Percentiles rank a stretch among this genome's conserved stretches.
Evolutionary conservation across 495 filamentous ascomycete genomes (phyloP).

Genomic region (Tuber aestivum): DNA sequence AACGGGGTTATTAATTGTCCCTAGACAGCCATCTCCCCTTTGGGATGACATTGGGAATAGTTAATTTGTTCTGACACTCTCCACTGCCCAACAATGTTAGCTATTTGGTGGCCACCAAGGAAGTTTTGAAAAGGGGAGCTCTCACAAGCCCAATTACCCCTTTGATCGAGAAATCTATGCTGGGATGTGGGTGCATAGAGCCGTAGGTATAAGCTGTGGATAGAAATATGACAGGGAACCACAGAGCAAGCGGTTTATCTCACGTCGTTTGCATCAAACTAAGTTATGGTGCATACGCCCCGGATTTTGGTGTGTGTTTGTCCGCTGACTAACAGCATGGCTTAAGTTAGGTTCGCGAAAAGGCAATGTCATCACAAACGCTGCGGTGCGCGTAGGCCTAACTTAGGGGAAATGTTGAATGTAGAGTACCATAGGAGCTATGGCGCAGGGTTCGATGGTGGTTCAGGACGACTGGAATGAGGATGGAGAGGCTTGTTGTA

Average conservation of each 20-base stretch:
- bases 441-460: neutral
- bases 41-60: neutral
- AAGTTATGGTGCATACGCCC: too few species aligned
- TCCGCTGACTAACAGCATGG: too few species aligned
- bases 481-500: neutral
- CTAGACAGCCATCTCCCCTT: neutral
- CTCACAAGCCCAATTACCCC: neutral
- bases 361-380: neutral
- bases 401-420: too few species aligned
- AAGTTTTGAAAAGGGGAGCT: neutral
- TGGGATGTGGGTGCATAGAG: neutral
- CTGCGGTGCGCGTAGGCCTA: neutral
- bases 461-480: neutral
- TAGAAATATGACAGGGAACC: neutral
- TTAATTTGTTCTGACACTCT: neutral
- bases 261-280: too few species aligned
- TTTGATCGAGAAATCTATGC: neutral
- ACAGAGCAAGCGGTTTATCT: neutral
- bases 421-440: neutral
- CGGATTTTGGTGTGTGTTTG: too few species aligned
- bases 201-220: neutral
- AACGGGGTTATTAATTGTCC: neutral
- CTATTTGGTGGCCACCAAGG: neutral
- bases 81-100: neutral
- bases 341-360: neutral